Conservation (phyloP, 169 alveolate genomes). For the Plasmodium vinckei region DNA sequence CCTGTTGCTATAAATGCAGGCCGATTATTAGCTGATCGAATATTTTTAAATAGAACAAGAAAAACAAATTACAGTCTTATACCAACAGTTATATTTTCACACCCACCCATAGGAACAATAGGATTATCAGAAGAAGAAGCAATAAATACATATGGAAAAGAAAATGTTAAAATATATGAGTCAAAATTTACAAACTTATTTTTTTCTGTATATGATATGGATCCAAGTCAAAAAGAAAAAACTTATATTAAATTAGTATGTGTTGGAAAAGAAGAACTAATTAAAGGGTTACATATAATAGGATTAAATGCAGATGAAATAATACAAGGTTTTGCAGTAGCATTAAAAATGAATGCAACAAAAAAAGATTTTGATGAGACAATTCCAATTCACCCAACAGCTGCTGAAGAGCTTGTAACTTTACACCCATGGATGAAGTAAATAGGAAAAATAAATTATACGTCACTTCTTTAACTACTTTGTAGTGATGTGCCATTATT, state of each 20-base stretch:
- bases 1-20: constrained; percentile 97
- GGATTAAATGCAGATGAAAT: constrained; percentile 93
- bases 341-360: constrained; percentile 91
- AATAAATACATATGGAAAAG: constrained; percentile 88
- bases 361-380: constrained; percentile 89
- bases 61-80: constrained; percentile 82
- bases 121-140: constrained; percentile 94
- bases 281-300: constrained; percentile 90
- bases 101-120: constrained; percentile 92
- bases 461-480: too few species aligned
- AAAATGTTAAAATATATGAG: constrained; percentile 86
- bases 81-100: constrained; percentile 94
- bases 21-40: constrained; percentile 92
- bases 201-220: constrained; percentile 79
- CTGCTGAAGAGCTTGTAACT: constrained; percentile 91
- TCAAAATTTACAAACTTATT: constrained; percentile 84
- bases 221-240: constrained; percentile 81
- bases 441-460: neutral
- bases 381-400: constrained; percentile 92
- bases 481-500: neutral
- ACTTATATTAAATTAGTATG: constrained; percentile 86
- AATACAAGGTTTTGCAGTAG: constrained; percentile 93
- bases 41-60: constrained; percentile 81
- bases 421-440: constrained; percentile 82
- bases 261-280: constrained; percentile 84